Evolutionary conservation across 2,329 filamentous ascomycete genomes (phyloP).

Genomic region (Tolypocladium endophyticum): DNA sequence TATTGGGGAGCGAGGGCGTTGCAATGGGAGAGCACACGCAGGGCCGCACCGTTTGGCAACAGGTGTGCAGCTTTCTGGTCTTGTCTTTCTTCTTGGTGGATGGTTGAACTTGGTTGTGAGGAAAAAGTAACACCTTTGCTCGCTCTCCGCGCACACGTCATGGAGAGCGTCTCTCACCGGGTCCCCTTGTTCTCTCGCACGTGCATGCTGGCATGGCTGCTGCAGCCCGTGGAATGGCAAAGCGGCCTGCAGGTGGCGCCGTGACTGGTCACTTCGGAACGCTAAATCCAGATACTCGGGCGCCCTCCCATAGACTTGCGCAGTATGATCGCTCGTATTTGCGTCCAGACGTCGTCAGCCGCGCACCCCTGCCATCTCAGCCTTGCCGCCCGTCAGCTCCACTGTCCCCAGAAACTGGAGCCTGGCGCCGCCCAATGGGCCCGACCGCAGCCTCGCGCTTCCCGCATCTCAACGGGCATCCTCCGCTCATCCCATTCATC

Average conservation of each 20-base stretch:
- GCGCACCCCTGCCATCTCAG: background rate
- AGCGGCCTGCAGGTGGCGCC: too few relatives aligned
- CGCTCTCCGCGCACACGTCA: background rate
- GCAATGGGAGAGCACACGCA: background rate
- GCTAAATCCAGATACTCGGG: background rate
- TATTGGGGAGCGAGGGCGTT: background rate
- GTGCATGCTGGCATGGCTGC: background rate
- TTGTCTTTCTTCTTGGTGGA: too few relatives aligned
- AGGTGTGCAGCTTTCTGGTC: too few relatives aligned
- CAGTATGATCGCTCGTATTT: too few relatives aligned
- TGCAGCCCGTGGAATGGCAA: too few relatives aligned
- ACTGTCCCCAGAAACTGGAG: background rate
- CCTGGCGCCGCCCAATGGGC: background rate
- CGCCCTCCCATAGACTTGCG: too few relatives aligned
- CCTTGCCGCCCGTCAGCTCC: background rate
- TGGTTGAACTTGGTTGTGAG: too few relatives aligned
- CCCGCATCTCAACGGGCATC: too few relatives aligned
- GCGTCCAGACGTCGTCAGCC: background rate
- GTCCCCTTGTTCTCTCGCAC: background rate
- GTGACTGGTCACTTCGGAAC: background rate
- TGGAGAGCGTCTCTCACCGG: background rate
- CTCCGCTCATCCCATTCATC: background rate
- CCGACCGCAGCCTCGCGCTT: background rate
- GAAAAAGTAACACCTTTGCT: too few relatives aligned
- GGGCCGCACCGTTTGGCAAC: too few relatives aligned